A percentile compares a stretch with the other conserved stretches of the same genome.
Evolutionary conservation across 306 rosid genomes (phyloP).

Genomic region (Abrus precatorius): DNA sequence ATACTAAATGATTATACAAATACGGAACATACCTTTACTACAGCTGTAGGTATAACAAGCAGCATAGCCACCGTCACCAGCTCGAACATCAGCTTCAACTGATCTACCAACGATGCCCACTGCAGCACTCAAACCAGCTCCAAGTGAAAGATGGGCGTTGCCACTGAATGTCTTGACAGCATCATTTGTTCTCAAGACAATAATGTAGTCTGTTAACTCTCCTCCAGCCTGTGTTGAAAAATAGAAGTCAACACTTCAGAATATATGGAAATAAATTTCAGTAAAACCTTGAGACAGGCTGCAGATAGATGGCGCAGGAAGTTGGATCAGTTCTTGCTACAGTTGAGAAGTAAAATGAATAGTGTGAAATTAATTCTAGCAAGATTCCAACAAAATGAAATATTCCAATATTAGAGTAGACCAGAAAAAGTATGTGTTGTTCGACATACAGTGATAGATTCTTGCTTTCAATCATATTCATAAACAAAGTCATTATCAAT

Average conservation of each 20-base stretch:
- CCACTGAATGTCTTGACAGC: constrained; percentile 91
- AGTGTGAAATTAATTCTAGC: background rate
- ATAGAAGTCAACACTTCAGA: constrained; percentile 34
- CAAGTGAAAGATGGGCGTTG: constrained; percentile 79
- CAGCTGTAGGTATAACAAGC: constrained; percentile 96
- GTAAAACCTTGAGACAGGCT: constrained; percentile 26
- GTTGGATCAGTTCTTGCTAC: constrained; percentile 21
- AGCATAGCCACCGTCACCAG: constrained; percentile 96
- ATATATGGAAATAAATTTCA: constrained; percentile 18
- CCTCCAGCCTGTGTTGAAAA: constrained; percentile 82
- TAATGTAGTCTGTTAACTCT: constrained; percentile 91
- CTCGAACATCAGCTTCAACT: constrained; percentile 91
- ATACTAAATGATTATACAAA: constrained; percentile 10
- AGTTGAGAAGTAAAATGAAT: constrained; percentile 25
- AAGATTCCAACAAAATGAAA: constrained; percentile 24
- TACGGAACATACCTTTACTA: constrained; percentile 79
- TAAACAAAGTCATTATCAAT: constrained; percentile 24
- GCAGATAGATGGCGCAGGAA: constrained; percentile 14
- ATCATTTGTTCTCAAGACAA: constrained; percentile 80
- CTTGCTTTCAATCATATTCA: constrained; percentile 20
- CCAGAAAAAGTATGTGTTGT: constrained; percentile 28
- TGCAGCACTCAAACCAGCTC: constrained; percentile 98
- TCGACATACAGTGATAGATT: constrained; percentile 11
- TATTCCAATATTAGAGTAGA: constrained; percentile 19
- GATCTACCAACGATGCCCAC: constrained; percentile 88